Evolutionary conservation across 768 basidiomycete genomes (phyloP).

Genomic region (Termitomyces sp.): DNA sequence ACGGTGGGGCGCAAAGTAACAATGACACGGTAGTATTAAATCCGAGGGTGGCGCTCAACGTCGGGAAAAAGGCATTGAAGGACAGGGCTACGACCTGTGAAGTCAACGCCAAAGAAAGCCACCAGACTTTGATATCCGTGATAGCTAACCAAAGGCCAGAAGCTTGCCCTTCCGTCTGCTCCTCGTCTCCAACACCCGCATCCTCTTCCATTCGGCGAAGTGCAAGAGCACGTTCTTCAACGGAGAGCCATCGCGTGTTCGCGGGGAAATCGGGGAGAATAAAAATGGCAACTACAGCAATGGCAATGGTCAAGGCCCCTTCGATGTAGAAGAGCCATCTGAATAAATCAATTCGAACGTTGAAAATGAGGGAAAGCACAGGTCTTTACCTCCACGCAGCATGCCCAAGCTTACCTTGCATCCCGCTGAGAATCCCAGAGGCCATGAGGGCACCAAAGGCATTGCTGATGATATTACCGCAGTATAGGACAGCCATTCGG

Average conservation of each 20-base stretch:
- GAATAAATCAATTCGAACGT: background rate
- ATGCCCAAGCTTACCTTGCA: conserved; percentile 66
- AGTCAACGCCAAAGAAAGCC: conserved; percentile 32
- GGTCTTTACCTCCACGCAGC: conserved; percentile 63
- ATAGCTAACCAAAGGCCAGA: conserved; percentile 57
- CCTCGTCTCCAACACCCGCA: conserved; percentile 22
- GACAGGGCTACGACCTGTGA: conserved; percentile 52
- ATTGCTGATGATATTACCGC: conserved; percentile 75
- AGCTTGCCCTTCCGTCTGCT: conserved; percentile 21
- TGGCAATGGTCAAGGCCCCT: conserved; percentile 51
- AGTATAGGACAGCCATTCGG: conserved; percentile 63
- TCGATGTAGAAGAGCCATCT: conserved; percentile 77
- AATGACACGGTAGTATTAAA: conserved; percentile 62
- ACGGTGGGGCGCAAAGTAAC: conserved; percentile 55
- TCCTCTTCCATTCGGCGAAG: conserved; percentile 63
- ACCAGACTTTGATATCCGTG: conserved; percentile 75
- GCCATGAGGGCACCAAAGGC: conserved; percentile 81
- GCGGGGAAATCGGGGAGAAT: conserved; percentile 75
- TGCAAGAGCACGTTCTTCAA: conserved; percentile 54
- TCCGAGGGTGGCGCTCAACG: conserved; percentile 66
- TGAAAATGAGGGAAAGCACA: background rate
- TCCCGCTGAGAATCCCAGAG: conserved; percentile 66
- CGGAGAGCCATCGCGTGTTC: conserved; percentile 52
- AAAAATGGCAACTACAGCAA: conserved; percentile 50
- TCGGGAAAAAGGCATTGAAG: conserved; percentile 75